phyloP scores from a whole-genome alignment of 1,284 basidiomycete genomes.

The Pulchroboletus neoregius region DNA sequence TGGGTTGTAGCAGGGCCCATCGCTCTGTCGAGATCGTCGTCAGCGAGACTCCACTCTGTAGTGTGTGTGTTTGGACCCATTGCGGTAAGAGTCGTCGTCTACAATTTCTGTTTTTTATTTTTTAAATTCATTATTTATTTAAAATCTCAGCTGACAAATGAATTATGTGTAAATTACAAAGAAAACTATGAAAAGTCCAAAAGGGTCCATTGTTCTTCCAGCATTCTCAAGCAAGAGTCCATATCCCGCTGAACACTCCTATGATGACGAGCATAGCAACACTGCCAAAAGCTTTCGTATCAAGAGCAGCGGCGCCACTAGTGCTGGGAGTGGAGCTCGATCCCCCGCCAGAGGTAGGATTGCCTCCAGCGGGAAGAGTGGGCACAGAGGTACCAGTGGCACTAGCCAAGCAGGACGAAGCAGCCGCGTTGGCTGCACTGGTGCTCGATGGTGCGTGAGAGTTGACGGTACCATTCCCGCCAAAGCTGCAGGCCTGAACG shows the following conservation, averaged over 20 bases:
- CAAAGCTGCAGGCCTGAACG: conserved; percentile 66
- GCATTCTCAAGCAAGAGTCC: conserved; percentile 45
- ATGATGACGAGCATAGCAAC: conserved; percentile 39
- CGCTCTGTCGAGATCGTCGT: conserved; percentile 45
- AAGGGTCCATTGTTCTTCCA: too few species aligned
- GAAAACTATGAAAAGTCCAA: neutral
- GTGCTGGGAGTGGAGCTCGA: conserved; percentile 19
- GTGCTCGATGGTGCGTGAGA: conserved; percentile 48
- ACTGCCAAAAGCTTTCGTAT: conserved; percentile 40
- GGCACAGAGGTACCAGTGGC: conserved; percentile 70
- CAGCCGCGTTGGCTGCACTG: conserved; percentile 57
- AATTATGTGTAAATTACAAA: conserved; percentile 14
- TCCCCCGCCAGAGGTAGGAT: conserved; percentile 25
- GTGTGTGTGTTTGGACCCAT: conserved; percentile 28
- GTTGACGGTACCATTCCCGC: conserved; percentile 80
- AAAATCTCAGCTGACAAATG: conserved; percentile 6
- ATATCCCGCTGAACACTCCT: conserved; percentile 42
- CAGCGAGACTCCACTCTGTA: conserved; percentile 50
- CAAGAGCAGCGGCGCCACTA: conserved; percentile 26
- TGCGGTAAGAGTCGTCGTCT: conserved; percentile 7
- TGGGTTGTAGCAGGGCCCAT: conserved; percentile 41
- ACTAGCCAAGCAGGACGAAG: conserved; percentile 66
- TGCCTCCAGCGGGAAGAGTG: conserved; percentile 40
- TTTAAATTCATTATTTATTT: neutral
- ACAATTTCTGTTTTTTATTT: conserved; percentile 6